Base-by-base conservation (phyloP, 1,284 basidiomycete genomes). In the Blastosporella zonata region DNA sequence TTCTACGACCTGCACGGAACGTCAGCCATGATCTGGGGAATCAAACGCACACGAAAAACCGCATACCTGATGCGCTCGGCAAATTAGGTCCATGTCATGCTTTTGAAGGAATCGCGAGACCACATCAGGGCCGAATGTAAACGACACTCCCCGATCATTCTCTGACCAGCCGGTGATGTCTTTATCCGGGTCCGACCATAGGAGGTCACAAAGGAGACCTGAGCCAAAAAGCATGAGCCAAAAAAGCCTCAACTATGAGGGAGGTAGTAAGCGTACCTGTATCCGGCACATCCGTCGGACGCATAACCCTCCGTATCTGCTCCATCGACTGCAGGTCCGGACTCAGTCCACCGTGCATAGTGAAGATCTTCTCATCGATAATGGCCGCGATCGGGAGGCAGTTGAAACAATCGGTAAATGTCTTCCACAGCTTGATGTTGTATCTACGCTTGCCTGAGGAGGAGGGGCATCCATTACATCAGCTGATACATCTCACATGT, bases 131-230 rank as follows among this genome's bases (percentile, higher is more conserved):
- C 96, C 96, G 69, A 98, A 99, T n/a, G 91, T 95, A 69, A 94
- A 96, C 39, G 93, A 97, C 43, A 99, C 96, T 59, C 96, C 96
- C 67, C 96, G 84, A 69, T 99, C 96, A 68, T 99, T 99, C 75
- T 99, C 96, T 66, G 92, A 95, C 96, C 96, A 99, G 8, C 95
- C 96, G 22, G 94, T 96, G 63, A 98, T 97, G 66, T 98, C 96
- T 73, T 99, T 98, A 78, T 98, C 96, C 36, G 96, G 96, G 74
- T 99, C 96, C 51, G 96, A 98, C 96, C 96, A 99, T 59, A 99
- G 75, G 52, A 99, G 78, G 71, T 99, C 96, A 68, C 94, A 98
- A 39, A 99, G 82, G 48, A 98, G 78, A 54, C 95, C 93, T 84
- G 39, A 17, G 25, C 4, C 15, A 39, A 39, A 18, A 25, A 25